A percentile compares a stretch with the other conserved stretches of the same genome.
These are phyloP conservation scores for Pholiota molesta DNA, from an alignment of 768 basidiomycete genomes.

Conservation along the genomic window DNA sequence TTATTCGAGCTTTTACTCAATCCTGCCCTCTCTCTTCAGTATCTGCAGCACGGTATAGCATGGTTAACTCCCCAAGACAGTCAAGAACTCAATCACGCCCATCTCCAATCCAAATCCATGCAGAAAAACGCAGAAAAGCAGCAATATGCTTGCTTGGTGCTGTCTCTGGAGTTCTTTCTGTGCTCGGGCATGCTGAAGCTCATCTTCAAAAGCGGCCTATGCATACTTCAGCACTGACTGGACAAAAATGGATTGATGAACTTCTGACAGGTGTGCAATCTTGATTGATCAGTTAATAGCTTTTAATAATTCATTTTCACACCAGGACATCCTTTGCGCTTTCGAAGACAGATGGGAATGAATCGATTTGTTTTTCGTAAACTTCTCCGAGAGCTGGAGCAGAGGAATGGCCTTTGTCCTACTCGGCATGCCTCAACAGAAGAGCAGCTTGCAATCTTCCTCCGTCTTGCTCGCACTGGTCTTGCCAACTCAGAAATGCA, in stretches of 20 bases:
- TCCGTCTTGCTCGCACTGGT: constrained; percentile 31
- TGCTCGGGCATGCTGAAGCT: constrained; percentile 13
- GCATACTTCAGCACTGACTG: constrained; percentile 28
- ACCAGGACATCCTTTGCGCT: constrained; percentile 23
- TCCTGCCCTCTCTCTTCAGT: too few relatives aligned
- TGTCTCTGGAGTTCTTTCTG: constrained; percentile 11
- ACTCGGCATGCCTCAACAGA: constrained; percentile 29
- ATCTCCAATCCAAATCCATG: constrained; percentile 3
- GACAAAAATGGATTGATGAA: constrained; percentile 28
- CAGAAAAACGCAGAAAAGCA: constrained; percentile 13
- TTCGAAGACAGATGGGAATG: constrained; percentile 30
- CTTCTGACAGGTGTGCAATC: constrained; percentile 18
- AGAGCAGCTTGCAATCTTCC: constrained; percentile 43
- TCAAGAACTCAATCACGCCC: too few relatives aligned
- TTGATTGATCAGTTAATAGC: too few relatives aligned
- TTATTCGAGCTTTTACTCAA: too few relatives aligned
- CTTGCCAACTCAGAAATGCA: too few relatives aligned
- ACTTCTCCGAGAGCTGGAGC: constrained; percentile 27
- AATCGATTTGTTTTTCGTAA: constrained; percentile 27
- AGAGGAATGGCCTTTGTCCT: constrained; percentile 20
- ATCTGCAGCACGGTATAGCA: too few relatives aligned
- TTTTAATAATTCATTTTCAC: too few relatives aligned
- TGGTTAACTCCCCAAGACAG: too few relatives aligned
- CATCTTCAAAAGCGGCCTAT: constrained; percentile 13
- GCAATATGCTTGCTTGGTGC: constrained; percentile 3